Conservation (phyloP, 2,329 filamentous ascomycete genomes). For the Fusarium beomiforme region DNA sequence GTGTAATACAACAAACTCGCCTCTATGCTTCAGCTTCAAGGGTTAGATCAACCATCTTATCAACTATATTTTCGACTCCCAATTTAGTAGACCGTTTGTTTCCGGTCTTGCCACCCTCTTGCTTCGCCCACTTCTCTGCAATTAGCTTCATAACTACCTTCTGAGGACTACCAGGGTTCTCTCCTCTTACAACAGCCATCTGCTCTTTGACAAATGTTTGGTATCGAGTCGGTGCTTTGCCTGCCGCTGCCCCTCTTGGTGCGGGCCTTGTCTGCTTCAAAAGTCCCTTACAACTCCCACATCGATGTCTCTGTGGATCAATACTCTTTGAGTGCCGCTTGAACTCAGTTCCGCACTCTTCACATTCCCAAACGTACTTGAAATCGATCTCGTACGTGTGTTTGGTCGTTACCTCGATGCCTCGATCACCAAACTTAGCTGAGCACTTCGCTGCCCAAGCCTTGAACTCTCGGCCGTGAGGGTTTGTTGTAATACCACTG, state of each 20-base stretch:
- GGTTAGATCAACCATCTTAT: constrained; percentile 42
- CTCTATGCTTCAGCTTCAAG: constrained; percentile 33
- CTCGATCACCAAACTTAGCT: constrained; percentile 65
- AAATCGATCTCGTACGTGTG: constrained; percentile 91
- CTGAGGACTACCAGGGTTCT: constrained; percentile 66
- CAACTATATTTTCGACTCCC: constrained; percentile 34
- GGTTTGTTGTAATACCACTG: constrained; percentile 75
- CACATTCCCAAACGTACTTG: constrained; percentile 89
- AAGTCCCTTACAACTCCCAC: constrained; percentile 76
- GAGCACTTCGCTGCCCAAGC: constrained; percentile 70
- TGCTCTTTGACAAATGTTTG: constrained; percentile 72
- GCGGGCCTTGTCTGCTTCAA: constrained; percentile 83
- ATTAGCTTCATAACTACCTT: constrained; percentile 77
- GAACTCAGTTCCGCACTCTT: constrained; percentile 74
- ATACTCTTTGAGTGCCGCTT: constrained; percentile 90
- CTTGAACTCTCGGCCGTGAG: constrained; percentile 88
- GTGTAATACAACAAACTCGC: constrained; percentile 7
- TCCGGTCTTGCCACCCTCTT: constrained; percentile 49
- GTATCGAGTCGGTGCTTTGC: constrained; percentile 52
- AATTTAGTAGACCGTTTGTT: constrained; percentile 20
- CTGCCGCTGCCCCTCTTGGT: constrained; percentile 54
- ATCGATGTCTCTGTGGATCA: constrained; percentile 75
- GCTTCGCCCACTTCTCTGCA: constrained; percentile 69
- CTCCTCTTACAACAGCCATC: constrained; percentile 68
- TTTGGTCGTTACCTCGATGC: constrained; percentile 85